A percentile compares a stretch with the other conserved stretches of the same genome.
phyloP scores from a whole-genome alignment of 1,139 yeast species.

The Hyphopichia fennica region DNA sequence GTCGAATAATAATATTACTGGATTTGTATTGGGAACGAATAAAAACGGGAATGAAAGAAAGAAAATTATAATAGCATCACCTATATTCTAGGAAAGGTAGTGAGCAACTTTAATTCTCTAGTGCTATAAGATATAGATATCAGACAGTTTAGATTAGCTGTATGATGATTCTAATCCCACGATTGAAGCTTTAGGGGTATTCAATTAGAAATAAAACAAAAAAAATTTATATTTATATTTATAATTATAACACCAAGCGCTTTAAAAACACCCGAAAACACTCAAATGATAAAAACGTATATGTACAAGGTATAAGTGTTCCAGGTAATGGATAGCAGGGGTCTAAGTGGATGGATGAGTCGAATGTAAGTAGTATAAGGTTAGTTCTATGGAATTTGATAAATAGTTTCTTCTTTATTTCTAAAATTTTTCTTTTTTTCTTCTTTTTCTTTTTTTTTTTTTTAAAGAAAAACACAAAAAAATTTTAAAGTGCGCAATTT shows the following conservation, averaged over 20 bases:
- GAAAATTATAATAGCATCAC: not conserved
- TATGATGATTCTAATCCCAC: too few species aligned
- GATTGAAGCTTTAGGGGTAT: too few species aligned
- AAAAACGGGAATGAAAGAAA: slow-evolving; percentile 2
- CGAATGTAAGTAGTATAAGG: too few species aligned
- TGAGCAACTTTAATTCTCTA: too few species aligned
- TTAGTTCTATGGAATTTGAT: too few species aligned
- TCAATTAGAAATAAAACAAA: too few species aligned
- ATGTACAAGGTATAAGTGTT: not conserved
- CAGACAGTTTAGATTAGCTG: too few species aligned
- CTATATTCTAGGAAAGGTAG: not conserved
- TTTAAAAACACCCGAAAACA: not conserved
- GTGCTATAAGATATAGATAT: too few species aligned
- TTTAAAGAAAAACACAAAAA: not conserved
- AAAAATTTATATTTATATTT: too few species aligned
- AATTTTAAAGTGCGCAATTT: not conserved
- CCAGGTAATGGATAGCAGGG: not conserved
- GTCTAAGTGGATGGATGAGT: too few species aligned
- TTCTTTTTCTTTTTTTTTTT: not conserved
- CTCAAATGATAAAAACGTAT: not conserved
- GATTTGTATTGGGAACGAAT: slow-evolving; percentile 2
- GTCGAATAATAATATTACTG: too few species aligned
- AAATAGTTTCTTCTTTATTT: not conserved
- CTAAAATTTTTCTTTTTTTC: not conserved
- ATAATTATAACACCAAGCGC: too few species aligned